Percentiles rank a stretch among this genome's conserved stretches.
Conservation (phyloP, 139 green algal species). For the Asterochloris erici region DNA sequence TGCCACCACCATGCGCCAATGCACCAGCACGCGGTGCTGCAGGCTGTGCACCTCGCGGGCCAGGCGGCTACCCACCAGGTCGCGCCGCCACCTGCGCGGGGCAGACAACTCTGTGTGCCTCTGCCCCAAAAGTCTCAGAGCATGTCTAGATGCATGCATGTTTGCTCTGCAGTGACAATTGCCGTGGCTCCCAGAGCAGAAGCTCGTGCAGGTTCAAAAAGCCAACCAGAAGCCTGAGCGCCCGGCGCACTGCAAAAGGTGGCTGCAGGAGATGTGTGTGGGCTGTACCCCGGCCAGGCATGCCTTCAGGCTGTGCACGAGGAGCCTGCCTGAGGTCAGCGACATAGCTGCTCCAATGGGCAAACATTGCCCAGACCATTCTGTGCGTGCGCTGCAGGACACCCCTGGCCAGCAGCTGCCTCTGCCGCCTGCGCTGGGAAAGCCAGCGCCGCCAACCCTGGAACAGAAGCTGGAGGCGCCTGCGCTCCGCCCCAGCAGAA, state of each 20-base stretch:
- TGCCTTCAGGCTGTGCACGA: not conserved
- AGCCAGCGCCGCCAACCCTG: not conserved
- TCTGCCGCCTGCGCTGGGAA: not conserved
- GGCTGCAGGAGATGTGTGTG: no score
- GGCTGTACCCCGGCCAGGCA: no score
- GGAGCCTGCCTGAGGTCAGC: not conserved
- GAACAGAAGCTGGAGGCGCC: not conserved
- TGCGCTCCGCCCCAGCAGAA: not conserved
- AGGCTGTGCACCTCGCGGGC: conserved; percentile 3
- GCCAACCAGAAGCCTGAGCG: not conserved
- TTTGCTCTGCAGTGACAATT: not conserved
- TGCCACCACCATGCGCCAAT: conserved; percentile 10
- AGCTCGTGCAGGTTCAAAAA: not conserved
- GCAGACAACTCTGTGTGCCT: not conserved
- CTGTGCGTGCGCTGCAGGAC: not conserved
- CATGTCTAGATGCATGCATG: not conserved
- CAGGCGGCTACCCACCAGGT: not conserved
- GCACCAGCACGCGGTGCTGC: not conserved
- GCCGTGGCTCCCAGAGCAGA: no score
- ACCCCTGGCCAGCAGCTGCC: not conserved
- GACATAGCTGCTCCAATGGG: conserved; percentile 5
- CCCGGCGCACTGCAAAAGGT: no score
- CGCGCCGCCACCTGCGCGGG: not conserved
- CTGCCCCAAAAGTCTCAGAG: not conserved
- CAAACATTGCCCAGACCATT: not conserved